Evolutionary conservation across 163 green algal genomes (phyloP).

Genomic region (Chloromonas sp.): DNA sequence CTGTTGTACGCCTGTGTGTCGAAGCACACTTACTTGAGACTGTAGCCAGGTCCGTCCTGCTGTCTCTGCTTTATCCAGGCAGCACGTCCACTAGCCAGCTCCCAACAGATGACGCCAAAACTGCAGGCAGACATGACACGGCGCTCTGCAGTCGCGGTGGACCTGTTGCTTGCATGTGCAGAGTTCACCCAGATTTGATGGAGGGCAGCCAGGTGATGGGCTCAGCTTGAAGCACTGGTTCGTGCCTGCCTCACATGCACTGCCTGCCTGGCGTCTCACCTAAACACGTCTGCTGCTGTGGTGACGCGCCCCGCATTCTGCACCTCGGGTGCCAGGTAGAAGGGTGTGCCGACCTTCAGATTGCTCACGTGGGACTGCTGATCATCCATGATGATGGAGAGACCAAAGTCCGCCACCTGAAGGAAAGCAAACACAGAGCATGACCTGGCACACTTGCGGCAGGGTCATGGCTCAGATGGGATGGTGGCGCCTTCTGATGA

Average conservation of each 20-base stretch:
- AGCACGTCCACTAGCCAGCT: background rate
- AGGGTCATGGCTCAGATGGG: no score
- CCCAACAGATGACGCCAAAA: background rate
- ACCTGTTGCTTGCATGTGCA: background rate
- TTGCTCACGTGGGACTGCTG: conserved; percentile 13
- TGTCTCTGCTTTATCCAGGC: background rate
- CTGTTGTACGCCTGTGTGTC: no score
- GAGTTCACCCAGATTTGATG: background rate
- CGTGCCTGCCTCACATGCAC: background rate
- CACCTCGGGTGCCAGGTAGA: conserved; percentile 16
- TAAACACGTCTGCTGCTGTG: background rate
- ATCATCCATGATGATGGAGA: conserved; percentile 5
- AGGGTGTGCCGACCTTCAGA: conserved; percentile 10
- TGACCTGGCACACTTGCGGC: no score
- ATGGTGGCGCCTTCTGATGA: no score
- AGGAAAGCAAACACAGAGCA: no score
- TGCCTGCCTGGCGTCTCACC: background rate
- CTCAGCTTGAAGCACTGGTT: background rate
- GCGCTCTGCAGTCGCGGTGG: no score
- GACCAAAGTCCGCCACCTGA: conserved; percentile 12
- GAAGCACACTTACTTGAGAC: background rate
- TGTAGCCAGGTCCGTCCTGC: background rate
- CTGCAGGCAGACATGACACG: background rate
- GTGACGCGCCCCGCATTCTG: background rate
- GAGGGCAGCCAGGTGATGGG: background rate